Base-by-base conservation (phyloP, 2,329 filamentous ascomycete species). In the Diaporthe eres region DNA sequence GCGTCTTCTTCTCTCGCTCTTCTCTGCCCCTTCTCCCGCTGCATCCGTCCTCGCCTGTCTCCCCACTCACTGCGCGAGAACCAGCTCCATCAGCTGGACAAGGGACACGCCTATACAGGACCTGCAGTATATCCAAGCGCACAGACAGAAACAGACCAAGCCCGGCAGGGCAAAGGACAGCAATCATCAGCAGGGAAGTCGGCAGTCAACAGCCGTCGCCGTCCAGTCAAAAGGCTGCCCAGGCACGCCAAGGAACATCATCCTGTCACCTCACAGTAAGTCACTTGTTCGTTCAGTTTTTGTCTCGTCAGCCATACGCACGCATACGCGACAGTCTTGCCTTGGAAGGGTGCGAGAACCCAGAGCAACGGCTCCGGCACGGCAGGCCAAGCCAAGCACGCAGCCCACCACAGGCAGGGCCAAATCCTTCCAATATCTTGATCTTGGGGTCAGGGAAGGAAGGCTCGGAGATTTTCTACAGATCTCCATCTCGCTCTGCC, bases 221-320 rank as follows among this genome's bases (percentile, higher is more conserved):
- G 28, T 55, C 67, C 67, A 71, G 67, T 71, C 51, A 57, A 22
- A 58, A 34, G n/a, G 67, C 67, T 57, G 67, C 25, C 60, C 60
- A 44, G 25, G 58, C 42, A 47, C 39, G 42, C 60, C 60, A 65
- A 47, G 39, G 25, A 65, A 7, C 31, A 39, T 13, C 39, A 28
- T 7, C 25, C 42, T 65, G 60, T 47, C 60, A 65, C 60, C 42
- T 31, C 42, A 31, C 39, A 63, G n/a, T 28, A 7, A 28, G 12
- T 63, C 60, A 60, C 34, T 60, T 22, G 22, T 10, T 51, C 31
- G 19, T 12, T n/a, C 19, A 13, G 2, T 22, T 34, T 34, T n/a
- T 12, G 22, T 42, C 37, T 42, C 9, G 53, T 61, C 58, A 42
- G 37, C 37, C 22, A 42, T 19, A 22, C 55, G 55, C 28, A 22